Percentiles rank a stretch among this genome's conserved stretches.
These are phyloP conservation scores for Neonothopanus nambi DNA, from an alignment of 1,284 basidiomycete genomes.

Conservation along the genomic window DNA sequence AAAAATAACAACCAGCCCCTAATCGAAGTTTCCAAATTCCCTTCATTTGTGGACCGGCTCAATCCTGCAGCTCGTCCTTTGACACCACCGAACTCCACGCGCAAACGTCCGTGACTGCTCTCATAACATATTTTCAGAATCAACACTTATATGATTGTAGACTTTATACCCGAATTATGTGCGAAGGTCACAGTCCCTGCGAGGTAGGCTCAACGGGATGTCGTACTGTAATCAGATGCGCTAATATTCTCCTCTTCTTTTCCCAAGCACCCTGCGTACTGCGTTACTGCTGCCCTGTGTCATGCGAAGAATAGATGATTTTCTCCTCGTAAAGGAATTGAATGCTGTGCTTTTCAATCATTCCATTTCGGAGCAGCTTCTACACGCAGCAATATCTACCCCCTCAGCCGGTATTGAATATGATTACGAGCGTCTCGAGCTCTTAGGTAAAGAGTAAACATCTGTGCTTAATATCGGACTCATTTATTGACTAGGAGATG, in stretches of 20 bases:
- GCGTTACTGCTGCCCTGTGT: constrained; percentile 72
- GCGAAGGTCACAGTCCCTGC: constrained; percentile 71
- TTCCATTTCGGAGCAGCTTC: constrained; percentile 54
- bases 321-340: constrained; percentile 73
- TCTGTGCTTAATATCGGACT: too few relatives aligned
- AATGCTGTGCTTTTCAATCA: constrained; percentile 69
- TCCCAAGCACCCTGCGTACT: constrained; percentile 60
- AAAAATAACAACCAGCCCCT: constrained; percentile 67
- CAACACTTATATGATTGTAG: constrained; percentile 34
- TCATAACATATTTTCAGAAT: background rate
- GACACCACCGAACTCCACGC: constrained; percentile 25
- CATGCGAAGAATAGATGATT: constrained; percentile 65
- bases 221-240: constrained; percentile 11
- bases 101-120: constrained; percentile 15
- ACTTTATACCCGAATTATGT: constrained; percentile 77
- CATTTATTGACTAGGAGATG: constrained; percentile 60
- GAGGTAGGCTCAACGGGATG: constrained; percentile 45
- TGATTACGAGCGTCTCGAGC: constrained; percentile 80
- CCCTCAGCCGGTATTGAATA: constrained; percentile 65
- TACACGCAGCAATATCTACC: constrained; percentile 67
- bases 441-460: constrained; percentile 75
- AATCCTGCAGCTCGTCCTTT: constrained; percentile 42
- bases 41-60: constrained; percentile 54
- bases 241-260: constrained; percentile 13
- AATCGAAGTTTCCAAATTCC: constrained; percentile 61